Conservation (phyloP, 1,139 yeast species). For the Sugiyamaella sp. region DNA sequence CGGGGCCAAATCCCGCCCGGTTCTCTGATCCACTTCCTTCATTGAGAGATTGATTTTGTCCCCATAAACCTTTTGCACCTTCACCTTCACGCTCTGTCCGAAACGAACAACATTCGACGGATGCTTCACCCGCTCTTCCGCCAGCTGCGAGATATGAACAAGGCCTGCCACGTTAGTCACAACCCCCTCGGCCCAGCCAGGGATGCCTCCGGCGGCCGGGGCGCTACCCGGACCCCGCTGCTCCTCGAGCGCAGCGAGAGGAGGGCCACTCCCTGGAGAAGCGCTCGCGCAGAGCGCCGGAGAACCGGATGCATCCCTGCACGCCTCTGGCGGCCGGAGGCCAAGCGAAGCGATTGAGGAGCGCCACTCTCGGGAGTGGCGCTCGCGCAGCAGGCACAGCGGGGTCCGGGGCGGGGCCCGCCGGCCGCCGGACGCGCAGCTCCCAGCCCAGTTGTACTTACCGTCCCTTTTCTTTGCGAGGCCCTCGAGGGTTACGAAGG, state of each 20-base stretch:
- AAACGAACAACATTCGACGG: conserved; percentile 61
- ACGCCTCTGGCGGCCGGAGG: too few relatives aligned
- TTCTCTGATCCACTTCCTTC: conserved; percentile 73
- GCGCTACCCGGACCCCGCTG: too few relatives aligned
- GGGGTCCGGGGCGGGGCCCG: background rate
- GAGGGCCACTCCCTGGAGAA: too few relatives aligned
- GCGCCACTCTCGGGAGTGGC: too few relatives aligned
- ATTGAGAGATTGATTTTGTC: conserved; percentile 61
- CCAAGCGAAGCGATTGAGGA: too few relatives aligned
- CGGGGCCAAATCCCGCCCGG: conserved; percentile 48
- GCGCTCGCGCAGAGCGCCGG: too few relatives aligned
- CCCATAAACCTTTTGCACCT: conserved; percentile 54
- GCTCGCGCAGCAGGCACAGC: too few relatives aligned
- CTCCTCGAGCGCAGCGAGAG: too few relatives aligned
- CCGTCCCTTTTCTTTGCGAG: conserved; percentile 53
- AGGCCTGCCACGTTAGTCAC: conserved; percentile 40
- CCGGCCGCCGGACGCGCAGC: background rate
- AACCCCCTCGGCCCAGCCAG: background rate
- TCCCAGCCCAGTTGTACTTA: conserved; percentile 12
- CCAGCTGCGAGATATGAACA: conserved; percentile 79
- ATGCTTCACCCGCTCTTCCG: conserved; percentile 50
- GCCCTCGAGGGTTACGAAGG: conserved; percentile 61
- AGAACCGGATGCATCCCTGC: too few relatives aligned
- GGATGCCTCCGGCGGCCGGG: background rate
- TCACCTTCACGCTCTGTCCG: conserved; percentile 68